Base-by-base conservation (phyloP, 2,329 filamentous ascomycete species). In the Drechmeria coniospora region DNA sequence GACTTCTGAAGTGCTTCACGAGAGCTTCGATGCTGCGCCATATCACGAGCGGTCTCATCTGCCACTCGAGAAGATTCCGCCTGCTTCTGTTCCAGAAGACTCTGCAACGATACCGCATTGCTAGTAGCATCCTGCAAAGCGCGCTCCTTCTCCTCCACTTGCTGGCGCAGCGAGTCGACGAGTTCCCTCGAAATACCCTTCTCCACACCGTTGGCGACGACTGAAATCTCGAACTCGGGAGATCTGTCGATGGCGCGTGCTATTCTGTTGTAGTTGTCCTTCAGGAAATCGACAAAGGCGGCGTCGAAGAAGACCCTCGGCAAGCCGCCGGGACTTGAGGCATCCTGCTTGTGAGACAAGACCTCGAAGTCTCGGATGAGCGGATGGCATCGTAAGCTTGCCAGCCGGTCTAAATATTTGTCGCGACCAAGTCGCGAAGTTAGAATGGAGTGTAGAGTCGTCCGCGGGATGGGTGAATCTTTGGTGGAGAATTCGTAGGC, bases 401-500 rank as follows among this genome's bases (percentile, higher is more conserved):
- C 72, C 21, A 98, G 65, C 35, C 76, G 76, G 49, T 92, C 79
- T 30, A 92, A 71, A 46, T 93, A 98, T 42, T 77, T 76, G 41
- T 93, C 84, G 39, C 86, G 74, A 21, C 84, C 82, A 42, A 95
- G 67, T 32, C 77, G 73, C 24, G 77, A 73, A 16, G 71, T 63
- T 20, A 98, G 61, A 16, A 94, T 68, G 15, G 79, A 73, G 43
- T 92, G 80, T 24, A 98, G 58, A 8, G 79, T 86, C 15, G 74
- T 65, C 34, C 90, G 69, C 5, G 87, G 71, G 28, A 98, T 77
- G 0, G 90, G 83, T 0, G 87, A 95, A 52, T 98, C 90, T 47
- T 92, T 93, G 1, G 87, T 94, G 8, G 87, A 95, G 45, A 95
- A 98, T 45, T 98, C 90, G 48, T 95, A 98, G 4, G 90, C 67